Base-by-base conservation (phyloP, 2,329 filamentous ascomycete species). In the Bipolaris gigantea region DNA sequence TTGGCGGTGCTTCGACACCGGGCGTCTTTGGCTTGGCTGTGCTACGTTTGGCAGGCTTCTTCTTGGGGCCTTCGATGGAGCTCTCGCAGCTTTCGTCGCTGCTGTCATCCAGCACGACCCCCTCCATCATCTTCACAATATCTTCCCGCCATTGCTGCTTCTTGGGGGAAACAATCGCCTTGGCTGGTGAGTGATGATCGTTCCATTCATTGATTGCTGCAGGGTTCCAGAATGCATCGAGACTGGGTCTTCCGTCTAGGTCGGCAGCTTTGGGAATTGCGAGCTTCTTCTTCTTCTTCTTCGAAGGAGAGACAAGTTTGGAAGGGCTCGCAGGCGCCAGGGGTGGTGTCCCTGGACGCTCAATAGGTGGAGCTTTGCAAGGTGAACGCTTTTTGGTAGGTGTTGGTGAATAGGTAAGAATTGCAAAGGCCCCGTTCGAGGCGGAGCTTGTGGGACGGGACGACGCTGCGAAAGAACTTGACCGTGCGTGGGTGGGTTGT, bases 221-320 rank as follows among this genome's bases (percentile, higher is more conserved):
- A 27, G 69, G 63, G 25, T 66, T 63, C 73, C 73, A 76, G 56
- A 76, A 76, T 1, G 72, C 70, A 41, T 75, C 73, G 4, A 75
- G 60, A 32, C 72, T 75, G 13, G 72, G 72, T 30, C 71, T 63
- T 27, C 53, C 54, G 30, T 59, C 56, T 34, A 73, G 55, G 36
- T 66, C 59, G 1, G 64, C 56, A 2, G 64, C 66, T 32, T 66
- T 61, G 2, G 71, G 71, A 23, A 75, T 72, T 0, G 57, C 55
- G 11, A 55, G 56, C 39, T 67, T 70, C 50, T 64, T 72, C 50
- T 75, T 75, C 39, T 67, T 70, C 50, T 64, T 72, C 50, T 75
- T 75, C 0, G 71, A 73, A 1, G 73, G 73, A 9, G 73, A 75
- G 13, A 69, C 65, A 13, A 75, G 70, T 50, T 73, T 73, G 3